Percentiles rank a stretch among this genome's conserved stretches.
Conservation (phyloP, 768 basidiomycete species). For the Boletus tomentosulus region DNA sequence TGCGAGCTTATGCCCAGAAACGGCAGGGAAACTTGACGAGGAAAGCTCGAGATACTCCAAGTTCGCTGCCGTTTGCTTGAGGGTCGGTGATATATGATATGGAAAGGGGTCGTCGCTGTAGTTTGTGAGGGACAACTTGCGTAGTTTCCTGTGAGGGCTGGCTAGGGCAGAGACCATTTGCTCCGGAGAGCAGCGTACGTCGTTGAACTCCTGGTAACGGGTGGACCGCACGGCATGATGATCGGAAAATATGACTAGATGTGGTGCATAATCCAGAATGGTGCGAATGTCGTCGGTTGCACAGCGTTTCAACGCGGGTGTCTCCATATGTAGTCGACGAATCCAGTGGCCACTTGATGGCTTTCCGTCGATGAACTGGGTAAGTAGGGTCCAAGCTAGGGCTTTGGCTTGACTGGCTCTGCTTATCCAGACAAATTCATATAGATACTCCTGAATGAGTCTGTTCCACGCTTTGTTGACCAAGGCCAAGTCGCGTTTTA, state of each 20-base stretch:
- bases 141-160: constrained; percentile 48
- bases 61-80: constrained; percentile 46
- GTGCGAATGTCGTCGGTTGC: constrained; percentile 62
- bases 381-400: constrained; percentile 41
- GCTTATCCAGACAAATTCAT: constrained; percentile 68
- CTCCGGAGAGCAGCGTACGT: constrained; percentile 48
- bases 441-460: constrained; percentile 52
- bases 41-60: constrained; percentile 69
- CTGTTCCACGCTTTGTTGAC: constrained; percentile 56
- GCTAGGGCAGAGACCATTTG: constrained; percentile 58
- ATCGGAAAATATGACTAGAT: constrained; percentile 58
- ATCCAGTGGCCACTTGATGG: constrained; percentile 46
- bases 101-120: constrained; percentile 63
- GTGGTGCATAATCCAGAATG: constrained; percentile 62
- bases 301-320: constrained; percentile 57
- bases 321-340: constrained; percentile 67
- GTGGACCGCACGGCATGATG: constrained; percentile 59
- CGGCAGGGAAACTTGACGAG: constrained; percentile 47
- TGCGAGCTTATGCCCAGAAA: constrained; percentile 27
- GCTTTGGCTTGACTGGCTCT: constrained; percentile 47
- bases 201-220: constrained; percentile 40
- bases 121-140: constrained; percentile 65
- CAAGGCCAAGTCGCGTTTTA: constrained; percentile 47
- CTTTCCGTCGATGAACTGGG: constrained; percentile 38
- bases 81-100: constrained; percentile 50